Percentiles rank a stretch among this genome's conserved stretches.
Evolutionary conservation across 202 grass and related monocot genomes (phyloP).

Genomic region (Schoenoplectus tabernaemontani): DNA sequence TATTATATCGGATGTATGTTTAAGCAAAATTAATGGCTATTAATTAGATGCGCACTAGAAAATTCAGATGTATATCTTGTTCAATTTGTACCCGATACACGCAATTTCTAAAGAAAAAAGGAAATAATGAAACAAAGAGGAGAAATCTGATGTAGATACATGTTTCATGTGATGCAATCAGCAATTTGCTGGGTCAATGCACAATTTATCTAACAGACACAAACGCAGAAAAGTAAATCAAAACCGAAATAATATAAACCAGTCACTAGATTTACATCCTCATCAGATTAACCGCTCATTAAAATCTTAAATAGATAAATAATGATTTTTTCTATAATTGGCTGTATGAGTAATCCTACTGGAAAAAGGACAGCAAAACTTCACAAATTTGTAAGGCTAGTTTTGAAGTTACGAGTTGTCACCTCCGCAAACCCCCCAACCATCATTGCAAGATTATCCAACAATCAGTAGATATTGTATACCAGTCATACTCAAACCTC

Average conservation of each 20-base stretch:
- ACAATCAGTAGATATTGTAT: neutral
- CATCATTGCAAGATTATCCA: conserved; percentile 1
- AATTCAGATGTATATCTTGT: too few relatives aligned
- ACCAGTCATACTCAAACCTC: neutral
- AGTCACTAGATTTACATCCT: neutral
- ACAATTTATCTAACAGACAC: neutral
- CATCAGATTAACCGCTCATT: neutral
- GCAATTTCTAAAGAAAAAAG: neutral
- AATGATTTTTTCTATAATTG: conserved; percentile 1
- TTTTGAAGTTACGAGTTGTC: neutral
- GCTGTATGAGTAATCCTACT: neutral
- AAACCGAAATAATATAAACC: neutral
- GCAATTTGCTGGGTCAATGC: neutral
- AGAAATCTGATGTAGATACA: neutral
- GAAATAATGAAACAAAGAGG: neutral
- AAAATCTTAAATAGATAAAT: conserved; percentile 5
- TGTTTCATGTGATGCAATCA: neutral
- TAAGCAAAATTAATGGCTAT: too few relatives aligned
- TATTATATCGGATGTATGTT: too few relatives aligned
- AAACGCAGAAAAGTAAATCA: neutral
- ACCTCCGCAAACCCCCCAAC: neutral
- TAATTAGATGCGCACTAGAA: too few relatives aligned
- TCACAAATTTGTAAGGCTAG: conserved; percentile 10
- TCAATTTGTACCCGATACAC: too few relatives aligned
- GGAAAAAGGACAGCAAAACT: neutral